These are phyloP conservation scores for Hygrophorus russula DNA, from an alignment of 768 basidiomycete species.

Conservation along the genomic window DNA sequence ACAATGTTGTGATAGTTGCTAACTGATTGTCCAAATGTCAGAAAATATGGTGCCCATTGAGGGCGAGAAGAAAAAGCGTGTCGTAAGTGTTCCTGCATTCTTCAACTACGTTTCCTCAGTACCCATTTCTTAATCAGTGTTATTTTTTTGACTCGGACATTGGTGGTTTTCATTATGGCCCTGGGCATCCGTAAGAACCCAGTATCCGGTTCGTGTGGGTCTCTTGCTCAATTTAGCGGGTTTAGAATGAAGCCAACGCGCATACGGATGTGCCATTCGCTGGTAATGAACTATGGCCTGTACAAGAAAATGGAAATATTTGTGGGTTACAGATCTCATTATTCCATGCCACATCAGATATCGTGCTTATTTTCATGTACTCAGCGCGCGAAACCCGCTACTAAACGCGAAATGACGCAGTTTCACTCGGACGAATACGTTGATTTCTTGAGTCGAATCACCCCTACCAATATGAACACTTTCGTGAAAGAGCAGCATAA, in stretches of 20 bases:
- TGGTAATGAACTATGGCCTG: constrained; percentile 98
- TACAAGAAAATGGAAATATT: constrained; percentile 99
- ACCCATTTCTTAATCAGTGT: constrained; percentile 42
- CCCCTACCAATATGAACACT: constrained; percentile 89
- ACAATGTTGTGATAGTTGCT: neutral
- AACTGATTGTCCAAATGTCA: constrained; percentile 17
- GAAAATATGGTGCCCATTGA: constrained; percentile 53
- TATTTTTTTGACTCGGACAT: constrained; percentile 99
- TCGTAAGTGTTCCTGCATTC: constrained; percentile 40
- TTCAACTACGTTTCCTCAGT: constrained; percentile 5
- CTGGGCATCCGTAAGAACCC: constrained; percentile 72
- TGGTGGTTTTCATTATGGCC: constrained; percentile 99
- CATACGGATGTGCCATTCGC: constrained; percentile 98
- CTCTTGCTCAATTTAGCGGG: constrained; percentile 9
- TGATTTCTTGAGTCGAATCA: constrained; percentile 89
- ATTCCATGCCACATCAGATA: neutral
- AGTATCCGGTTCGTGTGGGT: constrained; percentile 4
- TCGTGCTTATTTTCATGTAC: neutral
- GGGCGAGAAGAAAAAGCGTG: constrained; percentile 78
- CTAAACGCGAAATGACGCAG: constrained; percentile 99
- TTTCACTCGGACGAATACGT: constrained; percentile 99
- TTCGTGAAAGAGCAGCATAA: constrained; percentile 94
- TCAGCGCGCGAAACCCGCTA: constrained; percentile 97
- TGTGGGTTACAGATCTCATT: constrained; percentile 38
- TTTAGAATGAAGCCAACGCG: constrained; percentile 92